Evolutionary conservation across 805 yeast genomes (phyloP).

Genomic region (Nakazawaea molendinolei): DNA sequence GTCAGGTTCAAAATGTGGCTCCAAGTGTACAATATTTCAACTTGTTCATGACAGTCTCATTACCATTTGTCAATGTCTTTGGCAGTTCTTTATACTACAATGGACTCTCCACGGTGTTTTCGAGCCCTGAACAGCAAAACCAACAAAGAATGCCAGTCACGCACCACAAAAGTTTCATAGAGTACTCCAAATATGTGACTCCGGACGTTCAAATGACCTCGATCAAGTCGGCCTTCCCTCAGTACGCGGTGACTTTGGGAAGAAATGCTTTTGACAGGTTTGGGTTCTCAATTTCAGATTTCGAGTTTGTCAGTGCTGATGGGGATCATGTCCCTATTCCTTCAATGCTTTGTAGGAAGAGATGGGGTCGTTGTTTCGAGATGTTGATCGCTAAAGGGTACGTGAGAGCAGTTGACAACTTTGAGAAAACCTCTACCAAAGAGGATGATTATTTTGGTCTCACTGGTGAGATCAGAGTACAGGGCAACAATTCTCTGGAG

Average conservation of each 20-base stretch:
- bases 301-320: slow-evolving; percentile 63
- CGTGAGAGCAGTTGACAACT: slow-evolving; percentile 42
- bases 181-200: slow-evolving; percentile 69
- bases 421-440: slow-evolving; percentile 3
- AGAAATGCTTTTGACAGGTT: slow-evolving; percentile 65
- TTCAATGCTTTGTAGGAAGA: slow-evolving; percentile 49
- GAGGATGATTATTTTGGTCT: neutral
- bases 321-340: slow-evolving; percentile 67
- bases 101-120: too few species aligned
- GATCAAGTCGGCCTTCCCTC: slow-evolving; percentile 64
- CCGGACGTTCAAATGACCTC: slow-evolving; percentile 64
- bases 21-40: slow-evolving; percentile 44
- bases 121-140: neutral
- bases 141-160: neutral
- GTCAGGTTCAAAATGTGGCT: slow-evolving; percentile 35
- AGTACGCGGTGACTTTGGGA: slow-evolving; percentile 73
- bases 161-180: slow-evolving; percentile 42
- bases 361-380: slow-evolving; percentile 76
- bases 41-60: slow-evolving; percentile 38
- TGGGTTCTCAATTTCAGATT: slow-evolving; percentile 59
- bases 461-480: neutral
- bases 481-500: slow-evolving; percentile 7
- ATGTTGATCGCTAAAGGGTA: slow-evolving; percentile 56
- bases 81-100: slow-evolving; percentile 13
- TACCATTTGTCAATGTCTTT: slow-evolving; percentile 45